Evolutionary conservation across 108 stramenopile species (phyloP).

Genomic region (Mediolabrus comicus): DNA sequence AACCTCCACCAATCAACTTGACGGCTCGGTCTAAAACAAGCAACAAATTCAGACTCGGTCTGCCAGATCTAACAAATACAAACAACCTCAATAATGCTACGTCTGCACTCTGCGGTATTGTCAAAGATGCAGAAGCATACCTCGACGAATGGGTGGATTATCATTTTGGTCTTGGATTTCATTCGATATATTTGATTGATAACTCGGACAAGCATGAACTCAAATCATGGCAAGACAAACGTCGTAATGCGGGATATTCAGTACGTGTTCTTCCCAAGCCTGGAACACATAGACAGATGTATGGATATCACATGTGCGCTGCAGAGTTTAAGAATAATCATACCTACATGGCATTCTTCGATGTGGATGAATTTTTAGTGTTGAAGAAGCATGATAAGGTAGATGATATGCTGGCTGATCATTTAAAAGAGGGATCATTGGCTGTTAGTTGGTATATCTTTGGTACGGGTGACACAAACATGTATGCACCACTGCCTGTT

Average conservation of each 20-base stretch:
- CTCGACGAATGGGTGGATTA: constrained; percentile 74
- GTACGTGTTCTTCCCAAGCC: constrained; percentile 36
- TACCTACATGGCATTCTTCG: constrained; percentile 46
- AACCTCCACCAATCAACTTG: constrained; percentile 25
- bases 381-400: constrained; percentile 33
- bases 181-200: constrained; percentile 52
- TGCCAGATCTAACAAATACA: constrained; percentile 3
- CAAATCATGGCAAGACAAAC: constrained; percentile 32
- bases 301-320: constrained; percentile 38
- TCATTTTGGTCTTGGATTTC: constrained; percentile 56
- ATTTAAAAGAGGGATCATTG: constrained; percentile 43
- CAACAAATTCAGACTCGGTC: constrained; percentile 17
- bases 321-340: constrained; percentile 24
- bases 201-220: constrained; percentile 53
- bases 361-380: constrained; percentile 44
- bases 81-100: neutral
- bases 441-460: constrained; percentile 52
- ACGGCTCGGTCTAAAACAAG: constrained; percentile 16
- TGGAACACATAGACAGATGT: constrained; percentile 35
- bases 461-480: constrained; percentile 33
- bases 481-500: constrained; percentile 53
- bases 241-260: constrained; percentile 9
- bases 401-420: constrained; percentile 35
- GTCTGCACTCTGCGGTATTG: constrained; percentile 27
- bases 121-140: constrained; percentile 42